These are phyloP conservation scores for Amanita rubescens DNA, from an alignment of 768 basidiomycete species.

Conservation along the genomic window DNA sequence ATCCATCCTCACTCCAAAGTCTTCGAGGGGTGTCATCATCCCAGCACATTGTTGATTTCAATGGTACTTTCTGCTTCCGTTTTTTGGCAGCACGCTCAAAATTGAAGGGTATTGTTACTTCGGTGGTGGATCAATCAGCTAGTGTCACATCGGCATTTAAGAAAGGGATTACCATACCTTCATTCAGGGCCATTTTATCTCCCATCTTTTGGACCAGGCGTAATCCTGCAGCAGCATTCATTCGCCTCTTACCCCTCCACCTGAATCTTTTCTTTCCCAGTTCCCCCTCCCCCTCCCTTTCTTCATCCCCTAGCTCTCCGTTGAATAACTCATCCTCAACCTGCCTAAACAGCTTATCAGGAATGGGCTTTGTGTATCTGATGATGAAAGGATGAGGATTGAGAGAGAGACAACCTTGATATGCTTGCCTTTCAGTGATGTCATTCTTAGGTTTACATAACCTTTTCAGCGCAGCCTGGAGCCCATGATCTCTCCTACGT, in stretches of 20 bases:
- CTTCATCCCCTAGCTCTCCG: neutral
- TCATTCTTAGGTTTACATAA: neutral
- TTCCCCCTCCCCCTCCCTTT: neutral
- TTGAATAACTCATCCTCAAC: neutral
- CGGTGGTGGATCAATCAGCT: neutral
- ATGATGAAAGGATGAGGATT: neutral
- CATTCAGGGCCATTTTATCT: neutral
- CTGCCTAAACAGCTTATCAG: neutral
- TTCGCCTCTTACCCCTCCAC: neutral
- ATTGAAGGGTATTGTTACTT: neutral
- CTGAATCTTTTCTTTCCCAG: neutral
- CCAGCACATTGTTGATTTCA: neutral
- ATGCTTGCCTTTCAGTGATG: neutral
- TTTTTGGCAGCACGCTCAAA: neutral
- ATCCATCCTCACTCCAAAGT: slow-evolving; percentile 1
- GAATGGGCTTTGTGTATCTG: neutral
- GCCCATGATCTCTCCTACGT: neutral
- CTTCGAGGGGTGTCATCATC: neutral
- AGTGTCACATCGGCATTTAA: neutral
- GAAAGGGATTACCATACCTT: neutral
- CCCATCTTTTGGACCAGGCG: neutral
- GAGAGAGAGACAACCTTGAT: neutral
- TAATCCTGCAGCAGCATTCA: neutral
- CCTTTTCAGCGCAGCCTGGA: neutral
- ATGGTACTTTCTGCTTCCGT: neutral